Evolutionary conservation across 345 rosid genomes (phyloP), one percentile per base, ranked within the genome.

Genomic region (Salix exigua): DNA sequence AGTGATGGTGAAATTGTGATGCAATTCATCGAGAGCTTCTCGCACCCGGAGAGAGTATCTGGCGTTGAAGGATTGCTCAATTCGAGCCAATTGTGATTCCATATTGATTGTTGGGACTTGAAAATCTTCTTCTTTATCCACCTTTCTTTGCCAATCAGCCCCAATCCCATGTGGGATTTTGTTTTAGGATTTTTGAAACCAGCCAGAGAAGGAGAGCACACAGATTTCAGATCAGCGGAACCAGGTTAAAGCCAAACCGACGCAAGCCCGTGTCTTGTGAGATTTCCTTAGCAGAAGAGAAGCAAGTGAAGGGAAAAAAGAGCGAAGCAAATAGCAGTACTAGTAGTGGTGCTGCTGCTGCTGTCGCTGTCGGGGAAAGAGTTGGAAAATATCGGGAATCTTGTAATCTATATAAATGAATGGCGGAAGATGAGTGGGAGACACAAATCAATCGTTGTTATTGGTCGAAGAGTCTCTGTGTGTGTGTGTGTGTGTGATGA

Each of bases 1-100:
- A 30, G 94, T 93, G 75, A 96, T 91, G 19, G 94, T 96, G 87
- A 96, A 96, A 77, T 73, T 88, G 78, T 96, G 88, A 2, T 91
- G 87, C 53, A 96, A 84, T 60, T 84, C 94, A 74, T 92, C 92
- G 66, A 96, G 92, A 23, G 87, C 94, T 75, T 90, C 94, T 6
- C 80, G 85, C 17, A 81, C 91, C 86, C 85, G 84, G 62, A 38
- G 19, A 17, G 96, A 82, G 87, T 91, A 91, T 65, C 90, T 86
- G 35, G 72, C 61, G 72, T 71, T 68, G 64, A 95, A 77, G 19
- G 93, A 87, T 61, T 85, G 86, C 38, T 87, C 86, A 26, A 87
- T 90, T 70, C 86, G 83, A 78, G 86, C 86, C 84, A 58, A 21
- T 25, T 80, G 80, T 75, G 92, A 73, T 77, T 89, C 93, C 97